Evolutionary conservation across 352 stramenopile species (phyloP), one percentile per base, ranked within the genome.

Genomic region (Phytopythium litorale): DNA sequence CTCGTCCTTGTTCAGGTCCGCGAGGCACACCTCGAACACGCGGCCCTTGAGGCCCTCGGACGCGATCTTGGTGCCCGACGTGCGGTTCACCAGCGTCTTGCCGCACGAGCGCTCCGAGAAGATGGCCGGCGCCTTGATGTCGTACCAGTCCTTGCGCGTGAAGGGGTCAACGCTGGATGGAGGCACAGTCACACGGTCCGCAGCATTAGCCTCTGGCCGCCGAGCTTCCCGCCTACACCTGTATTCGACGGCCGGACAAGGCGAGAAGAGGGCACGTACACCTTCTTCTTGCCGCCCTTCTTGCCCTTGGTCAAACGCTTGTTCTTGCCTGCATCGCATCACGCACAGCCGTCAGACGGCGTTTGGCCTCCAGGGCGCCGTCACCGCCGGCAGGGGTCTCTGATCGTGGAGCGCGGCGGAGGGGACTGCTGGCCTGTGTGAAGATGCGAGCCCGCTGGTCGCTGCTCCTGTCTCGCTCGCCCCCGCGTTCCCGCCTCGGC

Each of bases 21-120:
- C 98, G 32, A 99, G 94, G 70, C 85, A 98, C 25, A 99, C 81
- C 72, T 99, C 98, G 75, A 99, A 97, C 52, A 99, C 96, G 78
- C 98, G 97, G 75, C 97, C 98, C 73, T 98, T 98, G 23, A 99
- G 87, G 49, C 89, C 94, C 62, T 99, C 98, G 58, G 96, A 98
- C 46, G 98, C 97, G 77, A 99, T 99, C 86, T 99, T 96, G 71
- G 84, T 92, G 64, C 87, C 84, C 61, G 94, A 79, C 32, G 97
- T 99, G 70, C 97, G 97, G 80, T 98, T 99, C 72, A 99, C 98
- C 70, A 99, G 89, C 64, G 98, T 99, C 87, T 99, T 99, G 71
- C 98, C 97, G 70, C 89, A 96, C 64, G 98, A 98, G 81, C 98
- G 97, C 66, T 94, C 84, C 64, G 87, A 86, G 81, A 99, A 99